These are phyloP conservation scores for Poa annua DNA, from an alignment of 176 grass and related monocot genomes.

Conservation along the genomic window DNA sequence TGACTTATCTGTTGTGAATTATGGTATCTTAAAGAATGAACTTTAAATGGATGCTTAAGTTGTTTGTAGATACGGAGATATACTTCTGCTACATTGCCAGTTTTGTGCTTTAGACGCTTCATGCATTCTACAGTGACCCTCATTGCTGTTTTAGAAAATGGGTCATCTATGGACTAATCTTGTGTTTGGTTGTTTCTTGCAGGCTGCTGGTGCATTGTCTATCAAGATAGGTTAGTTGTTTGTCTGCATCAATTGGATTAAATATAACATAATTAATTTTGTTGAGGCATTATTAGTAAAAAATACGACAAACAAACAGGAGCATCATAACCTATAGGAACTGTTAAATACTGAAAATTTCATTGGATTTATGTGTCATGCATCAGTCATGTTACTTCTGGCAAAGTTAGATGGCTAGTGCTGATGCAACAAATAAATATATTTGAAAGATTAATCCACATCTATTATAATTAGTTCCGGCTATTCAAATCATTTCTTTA, in stretches of 20 bases:
- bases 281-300: conserved; percentile 22
- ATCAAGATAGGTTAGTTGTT: conserved; percentile 90
- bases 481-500: conserved; percentile 38
- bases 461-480: conserved; percentile 6
- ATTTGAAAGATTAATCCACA: neutral
- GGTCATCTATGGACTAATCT: conserved; percentile 39
- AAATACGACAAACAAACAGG: conserved; percentile 10
- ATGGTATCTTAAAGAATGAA: neutral
- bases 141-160: neutral
- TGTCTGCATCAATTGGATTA: conserved; percentile 7
- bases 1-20: neutral
- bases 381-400: neutral
- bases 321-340: conserved; percentile 1
- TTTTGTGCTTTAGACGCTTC: neutral
- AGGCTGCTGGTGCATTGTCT: conserved; percentile 96
- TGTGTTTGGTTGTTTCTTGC: conserved; percentile 58
- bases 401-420: neutral
- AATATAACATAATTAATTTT: neutral
- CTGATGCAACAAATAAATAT: neutral
- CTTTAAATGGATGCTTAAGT: neutral
- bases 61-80: neutral
- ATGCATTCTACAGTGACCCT: neutral
- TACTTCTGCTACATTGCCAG: neutral
- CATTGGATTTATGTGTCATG: neutral
- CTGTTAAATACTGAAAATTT: neutral